Conservation (phyloP, 495 filamentous ascomycete genomes). For the Chaetomium tenue region DNA sequence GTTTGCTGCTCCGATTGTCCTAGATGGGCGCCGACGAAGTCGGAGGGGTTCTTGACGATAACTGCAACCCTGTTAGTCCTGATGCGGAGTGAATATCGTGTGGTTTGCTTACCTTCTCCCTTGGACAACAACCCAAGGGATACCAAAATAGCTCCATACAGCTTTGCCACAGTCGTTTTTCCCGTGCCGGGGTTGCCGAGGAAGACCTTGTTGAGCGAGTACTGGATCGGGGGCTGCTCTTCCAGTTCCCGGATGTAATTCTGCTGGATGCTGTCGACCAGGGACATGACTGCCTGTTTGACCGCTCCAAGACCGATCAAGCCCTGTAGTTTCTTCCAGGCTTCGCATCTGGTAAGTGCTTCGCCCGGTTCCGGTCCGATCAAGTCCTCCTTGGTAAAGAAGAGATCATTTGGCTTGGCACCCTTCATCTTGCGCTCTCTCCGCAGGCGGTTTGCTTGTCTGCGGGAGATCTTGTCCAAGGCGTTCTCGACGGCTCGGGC, state of each 20-base stretch:
- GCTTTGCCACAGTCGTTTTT: constrained; percentile 72
- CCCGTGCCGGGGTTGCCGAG: constrained; percentile 70
- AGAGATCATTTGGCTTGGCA: constrained; percentile 46
- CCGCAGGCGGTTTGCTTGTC: constrained; percentile 58
- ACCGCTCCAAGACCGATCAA: constrained; percentile 62
- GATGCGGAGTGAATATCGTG: neutral
- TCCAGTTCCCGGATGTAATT: constrained; percentile 64
- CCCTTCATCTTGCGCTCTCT: constrained; percentile 33
- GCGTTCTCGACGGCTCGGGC: constrained; percentile 65
- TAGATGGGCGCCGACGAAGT: constrained; percentile 64
- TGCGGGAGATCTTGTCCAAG: constrained; percentile 50
- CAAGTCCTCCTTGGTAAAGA: constrained; percentile 58
- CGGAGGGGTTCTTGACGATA: constrained; percentile 67
- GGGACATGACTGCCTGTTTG: constrained; percentile 56
- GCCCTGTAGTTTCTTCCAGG: constrained; percentile 59
- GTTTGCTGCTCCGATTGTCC: constrained; percentile 70
- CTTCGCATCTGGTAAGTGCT: constrained; percentile 47
- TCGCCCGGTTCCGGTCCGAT: constrained; percentile 64
- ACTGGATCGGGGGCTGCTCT: constrained; percentile 56
- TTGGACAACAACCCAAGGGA: constrained; percentile 60
- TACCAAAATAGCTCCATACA: constrained; percentile 66
- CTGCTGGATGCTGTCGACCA: constrained; percentile 58
- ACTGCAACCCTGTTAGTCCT: constrained; percentile 32
- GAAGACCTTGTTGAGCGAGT: constrained; percentile 68
- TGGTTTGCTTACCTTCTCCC: constrained; percentile 54